Conservation (phyloP, 2,329 filamentous ascomycete species). For the Penicillium italicum region DNA sequence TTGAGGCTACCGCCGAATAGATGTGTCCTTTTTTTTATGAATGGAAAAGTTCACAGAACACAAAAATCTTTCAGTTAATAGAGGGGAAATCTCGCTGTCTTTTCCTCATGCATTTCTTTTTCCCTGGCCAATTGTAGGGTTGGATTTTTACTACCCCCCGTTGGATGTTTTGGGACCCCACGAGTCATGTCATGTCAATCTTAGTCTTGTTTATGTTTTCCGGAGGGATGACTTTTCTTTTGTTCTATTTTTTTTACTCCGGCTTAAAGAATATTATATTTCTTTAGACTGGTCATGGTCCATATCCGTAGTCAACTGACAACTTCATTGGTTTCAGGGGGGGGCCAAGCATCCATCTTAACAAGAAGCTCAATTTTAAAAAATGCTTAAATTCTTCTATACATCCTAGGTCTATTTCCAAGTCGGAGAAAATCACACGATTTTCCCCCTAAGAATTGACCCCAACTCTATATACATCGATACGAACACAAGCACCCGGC, state of each 20-base stretch:
- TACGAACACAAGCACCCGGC: constrained; percentile 6
- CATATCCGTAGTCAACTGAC: background rate
- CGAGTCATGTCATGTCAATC: constrained; percentile 29
- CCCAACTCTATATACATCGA: background rate
- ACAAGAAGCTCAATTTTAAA: background rate
- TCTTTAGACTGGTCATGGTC: constrained; percentile 9
- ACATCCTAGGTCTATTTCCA: background rate
- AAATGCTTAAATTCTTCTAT: background rate
- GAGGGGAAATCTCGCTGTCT: constrained; percentile 19
- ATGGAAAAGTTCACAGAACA: constrained; percentile 20
- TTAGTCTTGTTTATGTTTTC: constrained; percentile 23
- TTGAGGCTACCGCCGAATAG: constrained; percentile 34
- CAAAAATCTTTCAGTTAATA: constrained; percentile 25
- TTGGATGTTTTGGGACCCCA: constrained; percentile 25
- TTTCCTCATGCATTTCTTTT: constrained; percentile 23
- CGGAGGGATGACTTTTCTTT: constrained; percentile 17
- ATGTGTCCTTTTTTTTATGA: constrained; percentile 19
- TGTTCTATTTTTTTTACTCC: constrained; percentile 14
- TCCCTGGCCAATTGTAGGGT: constrained; percentile 22
- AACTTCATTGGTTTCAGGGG: background rate
- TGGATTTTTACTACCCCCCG: constrained; percentile 20
- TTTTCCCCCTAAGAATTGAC: background rate
- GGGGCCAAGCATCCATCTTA: background rate
- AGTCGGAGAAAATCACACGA: background rate
- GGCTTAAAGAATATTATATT: constrained; percentile 18